A percentile compares a stretch with the other conserved stretches of the same genome.
These are phyloP conservation scores for Podila verticillata DNA, from an alignment of 192 early-diverging fungal genomes.

Conservation along the genomic window DNA sequence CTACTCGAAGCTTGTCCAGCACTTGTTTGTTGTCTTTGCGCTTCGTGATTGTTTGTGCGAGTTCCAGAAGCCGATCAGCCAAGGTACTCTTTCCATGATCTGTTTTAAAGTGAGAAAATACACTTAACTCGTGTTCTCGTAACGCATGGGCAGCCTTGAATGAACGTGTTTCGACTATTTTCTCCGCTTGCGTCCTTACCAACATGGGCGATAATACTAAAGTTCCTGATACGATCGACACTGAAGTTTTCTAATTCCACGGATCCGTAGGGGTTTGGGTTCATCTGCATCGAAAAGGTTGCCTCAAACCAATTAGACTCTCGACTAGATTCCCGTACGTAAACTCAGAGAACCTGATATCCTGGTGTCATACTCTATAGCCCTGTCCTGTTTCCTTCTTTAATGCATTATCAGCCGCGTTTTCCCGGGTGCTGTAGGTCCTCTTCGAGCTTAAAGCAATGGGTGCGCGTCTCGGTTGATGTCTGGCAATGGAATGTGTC, in stretches of 20 bases:
- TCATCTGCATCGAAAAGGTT: conserved; percentile 10
- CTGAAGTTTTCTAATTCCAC: conserved; percentile 75
- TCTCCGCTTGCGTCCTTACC: conserved; percentile 40
- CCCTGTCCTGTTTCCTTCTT: conserved; percentile 22
- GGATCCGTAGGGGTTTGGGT: conserved; percentile 16
- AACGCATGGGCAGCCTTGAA: no score
- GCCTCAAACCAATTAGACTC: neutral
- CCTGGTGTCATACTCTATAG: conserved; percentile 10
- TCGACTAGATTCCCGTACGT: no score
- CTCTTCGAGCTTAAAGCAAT: no score
- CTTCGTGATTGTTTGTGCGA: conserved; percentile 85
- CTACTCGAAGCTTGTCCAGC: conserved; percentile 95
- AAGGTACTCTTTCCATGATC: conserved; percentile 94
- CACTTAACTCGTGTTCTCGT: neutral
- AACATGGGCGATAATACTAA: conserved; percentile 89
- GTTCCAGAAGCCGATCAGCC: conserved; percentile 92
- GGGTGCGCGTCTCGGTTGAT: no score
- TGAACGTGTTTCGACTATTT: no score
- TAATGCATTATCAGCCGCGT: neutral
- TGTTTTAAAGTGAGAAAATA: conserved; percentile 14
- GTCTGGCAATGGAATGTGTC: no score
- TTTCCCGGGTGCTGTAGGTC: neutral
- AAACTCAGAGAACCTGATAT: neutral
- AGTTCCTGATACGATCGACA: conserved; percentile 90
- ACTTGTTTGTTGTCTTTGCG: conserved; percentile 85